Evolutionary conservation across 2,329 filamentous ascomycete genomes (phyloP).

Genomic region (Thermomyces lanuginosus): DNA sequence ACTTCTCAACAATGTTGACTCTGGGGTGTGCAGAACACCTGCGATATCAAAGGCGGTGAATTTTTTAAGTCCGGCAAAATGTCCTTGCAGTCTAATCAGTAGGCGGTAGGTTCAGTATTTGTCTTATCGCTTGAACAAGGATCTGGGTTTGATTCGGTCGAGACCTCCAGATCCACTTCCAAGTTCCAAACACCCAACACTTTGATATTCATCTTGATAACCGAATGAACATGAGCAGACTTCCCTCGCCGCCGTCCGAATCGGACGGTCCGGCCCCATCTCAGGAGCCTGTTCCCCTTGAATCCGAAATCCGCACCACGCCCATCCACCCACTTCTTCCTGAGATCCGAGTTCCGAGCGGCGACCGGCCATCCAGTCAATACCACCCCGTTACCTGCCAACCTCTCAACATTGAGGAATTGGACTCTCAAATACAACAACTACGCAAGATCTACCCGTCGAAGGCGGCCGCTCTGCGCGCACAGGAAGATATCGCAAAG

Average conservation of each 20-base stretch:
- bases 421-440: conserved; percentile 17
- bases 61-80: too few species aligned
- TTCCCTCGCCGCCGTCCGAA: conserved; percentile 22
- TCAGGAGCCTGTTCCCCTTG: conserved; percentile 15
- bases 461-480: conserved; percentile 19
- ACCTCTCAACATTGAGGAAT: conserved; percentile 16
- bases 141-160: too few species aligned
- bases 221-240: conserved; percentile 12
- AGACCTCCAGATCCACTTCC: too few species aligned
- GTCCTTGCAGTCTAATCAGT: too few species aligned
- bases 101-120: too few species aligned
- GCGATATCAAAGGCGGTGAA: neutral
- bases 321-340: conserved; percentile 24
- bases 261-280: conserved; percentile 8
- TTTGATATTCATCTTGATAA: too few species aligned
- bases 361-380: conserved; percentile 16
- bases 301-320: conserved; percentile 20
- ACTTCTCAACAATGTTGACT: too few species aligned
- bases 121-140: too few species aligned
- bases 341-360: conserved; percentile 24
- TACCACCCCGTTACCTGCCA: conserved; percentile 26
- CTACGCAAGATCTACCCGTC: conserved; percentile 22
- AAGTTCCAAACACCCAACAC: too few species aligned
- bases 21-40: too few species aligned
- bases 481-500: conserved; percentile 21